Conservation (phyloP, 2,329 filamentous ascomycete genomes). For the Paecilomyces niveus region DNA sequence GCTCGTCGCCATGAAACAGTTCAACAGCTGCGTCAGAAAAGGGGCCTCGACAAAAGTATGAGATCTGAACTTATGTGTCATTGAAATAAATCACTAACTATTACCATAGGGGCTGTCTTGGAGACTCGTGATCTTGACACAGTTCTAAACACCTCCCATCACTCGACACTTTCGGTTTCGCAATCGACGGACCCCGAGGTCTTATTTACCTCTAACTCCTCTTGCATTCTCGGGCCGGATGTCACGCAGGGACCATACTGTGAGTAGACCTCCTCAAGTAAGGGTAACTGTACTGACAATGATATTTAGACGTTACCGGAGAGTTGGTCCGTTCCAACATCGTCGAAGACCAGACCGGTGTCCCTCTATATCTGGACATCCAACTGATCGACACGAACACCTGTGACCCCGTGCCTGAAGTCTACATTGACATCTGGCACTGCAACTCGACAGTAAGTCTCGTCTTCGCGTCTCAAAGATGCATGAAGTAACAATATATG, state of each 20-base stretch:
- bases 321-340: constrained; percentile 34
- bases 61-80: neutral
- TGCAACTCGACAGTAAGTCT: constrained; percentile 31
- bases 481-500: neutral
- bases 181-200: constrained; percentile 14
- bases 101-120: constrained; percentile 9
- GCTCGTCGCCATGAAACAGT: constrained; percentile 39
- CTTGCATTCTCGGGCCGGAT: constrained; percentile 48
- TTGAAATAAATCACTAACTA: neutral
- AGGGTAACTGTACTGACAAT: neutral
- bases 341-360: constrained; percentile 26
- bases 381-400: constrained; percentile 35
- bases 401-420: constrained; percentile 32
- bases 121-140: constrained; percentile 29
- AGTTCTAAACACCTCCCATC: constrained; percentile 31
- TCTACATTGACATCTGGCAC: constrained; percentile 35
- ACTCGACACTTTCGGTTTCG: constrained; percentile 25
- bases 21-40: constrained; percentile 36
- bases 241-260: constrained; percentile 50
- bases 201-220: constrained; percentile 24
- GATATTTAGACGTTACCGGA: constrained; percentile 19
- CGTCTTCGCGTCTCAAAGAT: neutral
- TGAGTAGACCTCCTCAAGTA: constrained; percentile 5
- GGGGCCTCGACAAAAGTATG: constrained; percentile 23
- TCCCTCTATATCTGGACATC: constrained; percentile 36